Evolutionary conservation across 805 yeast species (phyloP).

Genomic region (Suhomyces kilbournensis): DNA sequence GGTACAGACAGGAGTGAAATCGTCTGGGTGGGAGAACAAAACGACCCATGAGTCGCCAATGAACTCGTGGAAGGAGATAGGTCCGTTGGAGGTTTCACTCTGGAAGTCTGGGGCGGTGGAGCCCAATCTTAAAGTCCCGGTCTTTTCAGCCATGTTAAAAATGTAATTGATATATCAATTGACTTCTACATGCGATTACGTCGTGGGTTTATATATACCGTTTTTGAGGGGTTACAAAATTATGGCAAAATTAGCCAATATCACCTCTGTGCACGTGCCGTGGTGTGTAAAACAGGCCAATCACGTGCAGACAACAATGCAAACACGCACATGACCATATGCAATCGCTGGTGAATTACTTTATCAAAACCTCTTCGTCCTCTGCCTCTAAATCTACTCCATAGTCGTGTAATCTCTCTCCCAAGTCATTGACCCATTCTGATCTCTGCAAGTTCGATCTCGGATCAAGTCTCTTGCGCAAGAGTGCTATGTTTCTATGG

Average conservation of each 20-base stretch:
- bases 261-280: conserved; percentile 1
- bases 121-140: conserved; percentile 59
- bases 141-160: neutral
- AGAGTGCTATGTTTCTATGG: conserved; percentile 18
- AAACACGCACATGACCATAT: too few species aligned
- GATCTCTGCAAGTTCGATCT: conserved; percentile 35
- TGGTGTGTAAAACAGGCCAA: neutral
- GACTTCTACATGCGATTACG: neutral
- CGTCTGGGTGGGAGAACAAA: conserved; percentile 92
- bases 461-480: conserved; percentile 35
- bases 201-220: conserved; percentile 1
- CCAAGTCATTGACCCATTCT: conserved; percentile 73
- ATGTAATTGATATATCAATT: neutral
- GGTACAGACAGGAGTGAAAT: conserved; percentile 95
- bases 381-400: conserved; percentile 83
- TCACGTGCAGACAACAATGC: neutral
- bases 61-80: conserved; percentile 82
- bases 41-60: conserved; percentile 85
- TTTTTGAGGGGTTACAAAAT: neutral
- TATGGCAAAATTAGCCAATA: neutral
- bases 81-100: conserved; percentile 80
- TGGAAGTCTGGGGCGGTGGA: conserved; percentile 84
- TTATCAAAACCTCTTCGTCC: conserved; percentile 13
- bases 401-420: conserved; percentile 80
- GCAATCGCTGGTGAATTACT: too few species aligned